Evolutionary conservation across 306 rosid genomes (phyloP).

Genomic region (Hylodesmum podocarpum): DNA sequence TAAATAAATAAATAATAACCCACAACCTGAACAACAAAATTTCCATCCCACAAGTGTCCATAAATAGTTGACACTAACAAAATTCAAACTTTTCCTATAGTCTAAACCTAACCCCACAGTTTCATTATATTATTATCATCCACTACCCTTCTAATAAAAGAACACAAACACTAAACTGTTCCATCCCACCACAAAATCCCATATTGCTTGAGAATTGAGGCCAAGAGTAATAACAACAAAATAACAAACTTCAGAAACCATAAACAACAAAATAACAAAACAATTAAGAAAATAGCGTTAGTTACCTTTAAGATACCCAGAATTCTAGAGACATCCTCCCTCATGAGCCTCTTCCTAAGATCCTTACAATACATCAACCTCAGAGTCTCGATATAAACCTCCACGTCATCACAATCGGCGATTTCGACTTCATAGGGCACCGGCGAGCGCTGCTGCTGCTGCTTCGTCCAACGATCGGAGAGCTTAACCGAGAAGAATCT

Average conservation of each 20-base stretch:
- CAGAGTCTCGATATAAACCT: constrained; percentile 82
- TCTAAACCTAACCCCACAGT: constrained; percentile 36
- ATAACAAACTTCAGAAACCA: neutral
- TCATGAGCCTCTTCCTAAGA: constrained; percentile 84
- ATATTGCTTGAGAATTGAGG: neutral
- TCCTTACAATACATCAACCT: constrained; percentile 90
- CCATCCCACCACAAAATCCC: neutral
- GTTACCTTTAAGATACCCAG: constrained; percentile 84
- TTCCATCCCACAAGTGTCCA: neutral
- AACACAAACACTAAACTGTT: neutral
- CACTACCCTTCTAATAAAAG: constrained; percentile 7
- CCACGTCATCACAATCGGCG: constrained; percentile 94
- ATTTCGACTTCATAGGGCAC: constrained; percentile 78
- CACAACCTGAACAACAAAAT: neutral
- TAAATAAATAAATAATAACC: too few relatives aligned
- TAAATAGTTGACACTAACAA: constrained; percentile 19
- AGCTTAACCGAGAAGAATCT: constrained; percentile 78
- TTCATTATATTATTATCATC: neutral
- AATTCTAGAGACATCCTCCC: constrained; percentile 80
- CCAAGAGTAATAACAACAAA: neutral
- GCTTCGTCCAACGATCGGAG: constrained; percentile 80
- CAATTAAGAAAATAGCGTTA: neutral
- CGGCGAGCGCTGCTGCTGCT: constrained; percentile 53
- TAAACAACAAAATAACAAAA: neutral
- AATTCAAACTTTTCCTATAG: constrained; percentile 29